phyloP scores from a whole-genome alignment of 106 monocot species.

The Dioscorea alata region DNA sequence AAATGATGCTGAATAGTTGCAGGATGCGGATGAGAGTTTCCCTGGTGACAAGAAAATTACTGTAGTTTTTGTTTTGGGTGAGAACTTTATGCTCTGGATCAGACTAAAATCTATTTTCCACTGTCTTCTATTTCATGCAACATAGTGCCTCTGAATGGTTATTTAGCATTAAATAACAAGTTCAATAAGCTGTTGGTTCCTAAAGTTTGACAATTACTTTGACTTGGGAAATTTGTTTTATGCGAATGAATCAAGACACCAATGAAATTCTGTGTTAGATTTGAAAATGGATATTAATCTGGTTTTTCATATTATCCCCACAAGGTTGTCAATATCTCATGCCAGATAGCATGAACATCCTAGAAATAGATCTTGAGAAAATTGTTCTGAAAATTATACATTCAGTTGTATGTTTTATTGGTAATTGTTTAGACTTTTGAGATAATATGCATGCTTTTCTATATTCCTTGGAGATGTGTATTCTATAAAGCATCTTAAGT shows the following conservation, averaged over 20 bases:
- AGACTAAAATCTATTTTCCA: neutral
- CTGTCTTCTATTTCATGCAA: neutral
- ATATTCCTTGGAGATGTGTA: too few relatives aligned
- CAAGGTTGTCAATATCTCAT: too few relatives aligned
- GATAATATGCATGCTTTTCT: too few relatives aligned
- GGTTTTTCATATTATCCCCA: too few relatives aligned
- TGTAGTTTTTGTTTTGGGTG: constrained; percentile 42
- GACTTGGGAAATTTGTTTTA: neutral
- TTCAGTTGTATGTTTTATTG: too few relatives aligned
- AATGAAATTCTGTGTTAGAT: too few relatives aligned
- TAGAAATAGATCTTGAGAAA: too few relatives aligned
- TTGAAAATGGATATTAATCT: too few relatives aligned
- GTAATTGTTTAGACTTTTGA: too few relatives aligned
- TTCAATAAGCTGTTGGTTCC: neutral
- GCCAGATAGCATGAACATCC: too few relatives aligned
- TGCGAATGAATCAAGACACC: neutral
- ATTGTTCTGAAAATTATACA: too few relatives aligned
- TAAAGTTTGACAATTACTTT: neutral
- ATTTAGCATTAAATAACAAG: neutral
- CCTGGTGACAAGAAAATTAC: constrained; percentile 19
- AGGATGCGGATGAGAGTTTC: constrained; percentile 21
- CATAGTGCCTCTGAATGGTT: neutral
- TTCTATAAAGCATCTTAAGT: too few relatives aligned
- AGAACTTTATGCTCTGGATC: neutral
- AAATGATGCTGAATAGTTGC: neutral